Conservation (phyloP, 179 eudicot genomes). For the Silene coronaria region DNA sequence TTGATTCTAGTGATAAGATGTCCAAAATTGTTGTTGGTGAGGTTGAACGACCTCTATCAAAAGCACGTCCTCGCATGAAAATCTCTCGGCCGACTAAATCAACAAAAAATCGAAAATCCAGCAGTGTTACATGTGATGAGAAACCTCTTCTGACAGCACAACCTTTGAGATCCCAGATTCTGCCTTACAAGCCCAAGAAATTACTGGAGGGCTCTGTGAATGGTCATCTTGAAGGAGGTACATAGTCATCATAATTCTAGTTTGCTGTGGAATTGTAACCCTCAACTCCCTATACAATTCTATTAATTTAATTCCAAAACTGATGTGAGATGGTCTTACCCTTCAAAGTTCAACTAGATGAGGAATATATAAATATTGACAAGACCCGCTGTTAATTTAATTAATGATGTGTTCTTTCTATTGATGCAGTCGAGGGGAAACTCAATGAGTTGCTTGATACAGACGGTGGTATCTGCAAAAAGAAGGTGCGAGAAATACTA, state of each 20-base stretch:
- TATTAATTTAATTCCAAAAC: background rate
- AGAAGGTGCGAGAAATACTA: slow-evolving; percentile 47
- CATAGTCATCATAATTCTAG: background rate
- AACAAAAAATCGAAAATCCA: slow-evolving; percentile 49
- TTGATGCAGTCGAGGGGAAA: slow-evolving; percentile 75
- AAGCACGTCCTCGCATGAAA: slow-evolving; percentile 35
- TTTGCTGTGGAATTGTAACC: background rate
- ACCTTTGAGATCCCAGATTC: slow-evolving; percentile 32
- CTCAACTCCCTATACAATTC: background rate
- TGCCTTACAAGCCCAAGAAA: slow-evolving; percentile 47
- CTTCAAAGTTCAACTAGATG: too few species aligned
- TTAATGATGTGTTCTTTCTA: slow-evolving; percentile 4
- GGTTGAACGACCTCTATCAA: slow-evolving; percentile 23
- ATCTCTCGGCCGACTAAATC: slow-evolving; percentile 42
- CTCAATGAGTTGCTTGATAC: slow-evolving; percentile 80
- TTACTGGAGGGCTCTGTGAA: slow-evolving; percentile 39
- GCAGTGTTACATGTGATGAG: slow-evolving; percentile 24
- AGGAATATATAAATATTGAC: background rate
- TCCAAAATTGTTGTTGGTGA: slow-evolving; percentile 30
- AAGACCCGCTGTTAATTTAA: background rate
- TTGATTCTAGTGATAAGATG: slow-evolving; percentile 34
- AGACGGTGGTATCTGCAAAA: slow-evolving; percentile 89
- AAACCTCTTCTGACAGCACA: slow-evolving; percentile 31
- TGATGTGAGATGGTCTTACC: background rate
- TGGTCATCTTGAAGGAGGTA: slow-evolving; percentile 76